phyloP scores from a whole-genome alignment of 108 stramenopile species.

The Aurantiochytrium sp. region DNA sequence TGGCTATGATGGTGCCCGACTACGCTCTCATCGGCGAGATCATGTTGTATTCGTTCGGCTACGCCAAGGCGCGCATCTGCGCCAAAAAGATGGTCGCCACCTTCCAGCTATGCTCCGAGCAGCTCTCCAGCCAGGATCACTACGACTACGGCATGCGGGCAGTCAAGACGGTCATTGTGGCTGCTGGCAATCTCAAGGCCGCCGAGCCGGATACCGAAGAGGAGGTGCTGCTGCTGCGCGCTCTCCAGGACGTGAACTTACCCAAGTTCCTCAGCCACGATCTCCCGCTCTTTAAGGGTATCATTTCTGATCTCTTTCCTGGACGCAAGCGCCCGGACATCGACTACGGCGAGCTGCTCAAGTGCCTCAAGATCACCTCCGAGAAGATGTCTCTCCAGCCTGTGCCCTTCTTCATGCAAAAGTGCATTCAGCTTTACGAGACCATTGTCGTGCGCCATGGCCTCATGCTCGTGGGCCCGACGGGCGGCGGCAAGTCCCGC shows the following conservation, averaged over 20 bases:
- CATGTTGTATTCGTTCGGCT: slow-evolving; percentile 64
- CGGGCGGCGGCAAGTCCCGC: slow-evolving; percentile 61
- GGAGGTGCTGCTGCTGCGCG: slow-evolving; percentile 48
- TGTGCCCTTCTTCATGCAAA: slow-evolving; percentile 44
- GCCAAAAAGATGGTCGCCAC: slow-evolving; percentile 67
- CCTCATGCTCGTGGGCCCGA: slow-evolving; percentile 68
- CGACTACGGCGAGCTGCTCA: slow-evolving; percentile 57
- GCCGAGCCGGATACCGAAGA: slow-evolving; percentile 52
- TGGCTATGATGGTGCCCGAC: slow-evolving; percentile 74
- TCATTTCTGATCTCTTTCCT: slow-evolving; percentile 64
- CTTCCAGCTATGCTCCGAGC: slow-evolving; percentile 70
- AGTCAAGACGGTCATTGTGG: slow-evolving; percentile 58
- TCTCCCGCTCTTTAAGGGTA: slow-evolving; percentile 63
- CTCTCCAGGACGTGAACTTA: slow-evolving; percentile 63
- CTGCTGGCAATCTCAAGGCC: slow-evolving; percentile 57
- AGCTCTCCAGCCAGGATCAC: slow-evolving; percentile 65
- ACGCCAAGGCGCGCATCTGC: slow-evolving; percentile 32
- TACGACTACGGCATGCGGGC: slow-evolving; percentile 73
- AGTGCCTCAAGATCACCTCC: slow-evolving; percentile 48
- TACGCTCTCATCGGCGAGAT: slow-evolving; percentile 71
- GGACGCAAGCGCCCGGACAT: slow-evolving; percentile 56
- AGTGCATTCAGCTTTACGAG: slow-evolving; percentile 67
- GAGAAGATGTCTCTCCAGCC: slow-evolving; percentile 46
- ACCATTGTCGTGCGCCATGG: slow-evolving; percentile 70
- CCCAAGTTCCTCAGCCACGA: slow-evolving; percentile 69